A percentile compares a stretch with the other conserved stretches of the same genome.
Evolutionary conservation across 2,329 filamentous ascomycete genomes (phyloP).

Genomic region (Emericellopsis cladophorae): DNA sequence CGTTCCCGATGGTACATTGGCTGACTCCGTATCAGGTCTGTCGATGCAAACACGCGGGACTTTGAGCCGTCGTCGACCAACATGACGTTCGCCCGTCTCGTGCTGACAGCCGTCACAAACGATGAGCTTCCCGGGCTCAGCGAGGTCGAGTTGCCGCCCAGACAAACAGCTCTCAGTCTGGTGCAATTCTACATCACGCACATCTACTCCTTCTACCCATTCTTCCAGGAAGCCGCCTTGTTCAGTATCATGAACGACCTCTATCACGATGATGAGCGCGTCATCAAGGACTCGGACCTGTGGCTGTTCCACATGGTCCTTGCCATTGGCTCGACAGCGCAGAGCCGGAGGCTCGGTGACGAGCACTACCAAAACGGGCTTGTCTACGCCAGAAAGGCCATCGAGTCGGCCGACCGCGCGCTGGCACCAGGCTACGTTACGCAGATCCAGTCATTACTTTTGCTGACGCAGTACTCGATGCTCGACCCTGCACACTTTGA

Average conservation of each 20-base stretch:
- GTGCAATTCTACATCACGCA: conserved; percentile 79
- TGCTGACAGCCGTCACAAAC: conserved; percentile 70
- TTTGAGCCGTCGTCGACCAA: conserved; percentile 80
- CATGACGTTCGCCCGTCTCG: conserved; percentile 84
- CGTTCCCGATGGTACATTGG: no score
- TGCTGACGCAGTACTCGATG: conserved; percentile 82
- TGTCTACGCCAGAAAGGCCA: conserved; percentile 47
- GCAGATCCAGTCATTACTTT: conserved; percentile 76
- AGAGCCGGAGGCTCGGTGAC: conserved; percentile 58
- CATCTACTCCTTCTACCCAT: conserved; percentile 67
- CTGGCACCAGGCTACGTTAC: conserved; percentile 72
- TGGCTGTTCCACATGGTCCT: conserved; percentile 87
- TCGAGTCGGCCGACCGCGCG: conserved; percentile 70
- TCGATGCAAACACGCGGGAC: conserved; percentile 88
- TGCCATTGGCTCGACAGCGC: conserved; percentile 64
- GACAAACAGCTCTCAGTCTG: conserved; percentile 53
- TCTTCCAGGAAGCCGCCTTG: conserved; percentile 69
- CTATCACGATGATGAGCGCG: conserved; percentile 56
- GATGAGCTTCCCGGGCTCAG: conserved; percentile 53
- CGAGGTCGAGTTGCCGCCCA: conserved; percentile 54
- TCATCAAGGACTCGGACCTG: conserved; percentile 57
- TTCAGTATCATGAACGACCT: conserved; percentile 70
- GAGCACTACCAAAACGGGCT: conserved; percentile 46
- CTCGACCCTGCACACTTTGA: conserved; percentile 86
- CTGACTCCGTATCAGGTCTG: conserved; percentile 43